Evolutionary conservation across 495 filamentous ascomycete genomes (phyloP), one percentile per base, ranked within the genome.

Genomic region (Daldinia caldariorum): DNA sequence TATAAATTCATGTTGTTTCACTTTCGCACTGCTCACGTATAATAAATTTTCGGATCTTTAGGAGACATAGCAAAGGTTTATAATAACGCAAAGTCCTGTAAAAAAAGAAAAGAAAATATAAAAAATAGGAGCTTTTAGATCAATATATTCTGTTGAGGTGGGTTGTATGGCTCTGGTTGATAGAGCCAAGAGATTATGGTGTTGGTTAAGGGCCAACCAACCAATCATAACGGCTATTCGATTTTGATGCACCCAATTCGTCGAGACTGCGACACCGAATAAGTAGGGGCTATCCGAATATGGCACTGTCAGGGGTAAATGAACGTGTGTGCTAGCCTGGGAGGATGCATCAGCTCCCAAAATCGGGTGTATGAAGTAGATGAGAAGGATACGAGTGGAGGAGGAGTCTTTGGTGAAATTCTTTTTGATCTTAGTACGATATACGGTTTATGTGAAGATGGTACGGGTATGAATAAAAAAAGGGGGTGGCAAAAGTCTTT

Each of bases 271-370:
- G 39, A 67, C 57, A 47, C 56, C 49, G 35, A 53, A 58, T 53
- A 18, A n/a, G 50, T 55, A 57, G 38, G 66, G 66, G 43, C 34
- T 41, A 62, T 58, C 53, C 53, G 34, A 63, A 62, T 63, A 43
- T 51, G 43, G 53, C 26, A 41, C 34, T 58, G 37, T 51, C 59
- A 58, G 59, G 59, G 66, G 50, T 6, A 50, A 14, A 61, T 57
- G 32, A 26, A 50, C 41, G 53, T 50, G 47, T 50, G 47, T 71
- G 55, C 69, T 38, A 63, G 20, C 16, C 29, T 26, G 51, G 59
- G 9, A 71, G 63, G 69, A 71, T 67, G 63, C 63, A 61, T 61
- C 20, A 62, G 63, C 55, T 55, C 63, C 63, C n/a, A 63, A 56
- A 57, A 22, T 34, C 51, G 50, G 14, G 37, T 12, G 63, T 71